A percentile compares a stretch with the other conserved stretches of the same genome.
Evolutionary conservation across 805 yeast genomes (phyloP).

Genomic region (Lachancea kluyveri): DNA sequence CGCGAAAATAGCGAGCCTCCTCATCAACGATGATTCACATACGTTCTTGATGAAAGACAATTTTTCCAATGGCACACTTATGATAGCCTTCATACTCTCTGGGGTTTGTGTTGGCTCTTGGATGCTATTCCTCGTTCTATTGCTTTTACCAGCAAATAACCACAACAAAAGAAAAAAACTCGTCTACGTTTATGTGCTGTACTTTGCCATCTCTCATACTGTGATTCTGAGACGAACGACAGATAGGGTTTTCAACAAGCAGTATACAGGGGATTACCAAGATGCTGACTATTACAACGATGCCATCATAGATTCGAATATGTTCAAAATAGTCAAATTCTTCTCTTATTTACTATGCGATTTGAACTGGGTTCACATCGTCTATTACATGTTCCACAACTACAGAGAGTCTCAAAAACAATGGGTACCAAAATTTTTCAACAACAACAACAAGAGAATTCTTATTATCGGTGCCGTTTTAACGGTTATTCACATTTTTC

Average conservation of each 20-base stretch:
- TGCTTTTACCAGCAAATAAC: conserved; percentile 39
- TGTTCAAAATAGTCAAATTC: conserved; percentile 14
- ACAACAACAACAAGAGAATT: conserved; percentile 17
- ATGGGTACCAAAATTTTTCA: conserved; percentile 16
- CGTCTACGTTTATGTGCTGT: conserved; percentile 51
- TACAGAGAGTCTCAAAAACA: conserved; percentile 8
- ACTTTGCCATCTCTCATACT: conserved; percentile 50
- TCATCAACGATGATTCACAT: conserved; percentile 6
- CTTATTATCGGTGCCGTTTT: conserved; percentile 12
- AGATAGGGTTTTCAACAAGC: conserved; percentile 36
- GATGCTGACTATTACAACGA: conserved; percentile 38
- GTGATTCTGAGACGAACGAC: conserved; percentile 44
- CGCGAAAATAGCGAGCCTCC: conserved; percentile 2
- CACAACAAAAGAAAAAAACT: conserved; percentile 49
- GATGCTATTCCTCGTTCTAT: conserved; percentile 58
- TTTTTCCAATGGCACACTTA: conserved; percentile 34
- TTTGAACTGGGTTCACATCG: conserved; percentile 26
- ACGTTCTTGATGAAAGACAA: conserved; percentile 25
- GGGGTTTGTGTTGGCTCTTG: conserved; percentile 58
- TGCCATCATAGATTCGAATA: conserved; percentile 12
- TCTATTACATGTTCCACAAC: conserved; percentile 23
- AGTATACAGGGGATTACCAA: conserved; percentile 48
- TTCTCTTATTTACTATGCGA: conserved; percentile 13
- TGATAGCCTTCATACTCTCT: conserved; percentile 45
- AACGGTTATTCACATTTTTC: conserved; percentile 9